Percentiles rank a stretch among this genome's conserved stretches.
These are phyloP conservation scores for Mucor plumbeus DNA, from an alignment of 371 early-diverging fungal species.

Conservation along the genomic window DNA sequence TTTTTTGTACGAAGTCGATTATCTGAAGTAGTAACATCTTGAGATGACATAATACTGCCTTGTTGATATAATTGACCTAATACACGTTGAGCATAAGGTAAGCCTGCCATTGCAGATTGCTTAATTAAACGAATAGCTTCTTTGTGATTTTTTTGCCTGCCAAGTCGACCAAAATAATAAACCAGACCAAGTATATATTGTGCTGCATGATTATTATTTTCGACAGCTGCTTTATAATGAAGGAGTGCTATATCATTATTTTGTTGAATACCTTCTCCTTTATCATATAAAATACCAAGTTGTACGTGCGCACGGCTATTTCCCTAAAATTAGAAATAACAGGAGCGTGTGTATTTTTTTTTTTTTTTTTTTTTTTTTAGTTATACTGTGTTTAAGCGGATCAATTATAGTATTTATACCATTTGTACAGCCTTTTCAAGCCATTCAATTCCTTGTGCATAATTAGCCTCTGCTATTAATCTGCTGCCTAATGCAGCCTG, in stretches of 20 bases:
- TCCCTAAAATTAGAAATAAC: conserved; percentile 25
- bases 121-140: conserved; percentile 42
- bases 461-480: conserved; percentile 32
- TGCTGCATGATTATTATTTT: conserved; percentile 39
- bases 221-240: conserved; percentile 48
- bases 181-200: conserved; percentile 51
- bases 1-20: conserved; percentile 19
- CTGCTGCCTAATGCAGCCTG: conserved; percentile 54
- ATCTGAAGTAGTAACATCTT: conserved; percentile 37
- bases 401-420: conserved; percentile 27
- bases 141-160: conserved; percentile 34
- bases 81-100: conserved; percentile 49
- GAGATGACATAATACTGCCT: conserved; percentile 13
- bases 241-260: conserved; percentile 35
- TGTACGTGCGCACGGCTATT: conserved; percentile 48
- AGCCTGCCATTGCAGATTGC: conserved; percentile 45
- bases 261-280: conserved; percentile 41
- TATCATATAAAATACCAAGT: conserved; percentile 50
- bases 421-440: conserved; percentile 43
- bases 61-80: conserved; percentile 52
- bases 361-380: too few relatives aligned
- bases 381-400: not conserved
- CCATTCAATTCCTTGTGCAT: conserved; percentile 46
- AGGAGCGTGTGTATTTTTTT: not conserved
- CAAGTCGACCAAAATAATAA: conserved; percentile 43